Conservation (phyloP, 768 basidiomycete genomes). For the Mycena metata region DNA sequence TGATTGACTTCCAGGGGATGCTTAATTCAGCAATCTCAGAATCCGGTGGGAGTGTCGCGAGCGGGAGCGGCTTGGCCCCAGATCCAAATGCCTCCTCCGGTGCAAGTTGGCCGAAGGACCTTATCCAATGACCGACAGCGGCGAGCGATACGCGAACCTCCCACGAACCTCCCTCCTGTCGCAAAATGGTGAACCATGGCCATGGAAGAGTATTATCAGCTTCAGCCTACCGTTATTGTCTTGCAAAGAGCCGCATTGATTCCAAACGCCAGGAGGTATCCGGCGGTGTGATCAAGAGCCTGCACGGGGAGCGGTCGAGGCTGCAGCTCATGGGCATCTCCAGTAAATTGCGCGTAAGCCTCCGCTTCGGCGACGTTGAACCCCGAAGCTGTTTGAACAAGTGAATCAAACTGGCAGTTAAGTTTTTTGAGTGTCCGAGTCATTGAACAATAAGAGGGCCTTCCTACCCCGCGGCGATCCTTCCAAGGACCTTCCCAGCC, state of each 20-base stretch:
- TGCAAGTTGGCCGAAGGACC: constrained; percentile 62
- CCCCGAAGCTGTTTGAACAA: constrained; percentile 73
- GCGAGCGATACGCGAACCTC: constrained; percentile 72
- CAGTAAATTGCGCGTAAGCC: constrained; percentile 54
- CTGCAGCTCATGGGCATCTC: constrained; percentile 12
- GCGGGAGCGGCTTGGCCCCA: constrained; percentile 55
- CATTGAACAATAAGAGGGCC: neutral
- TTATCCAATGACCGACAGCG: constrained; percentile 68
- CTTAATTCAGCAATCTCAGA: constrained; percentile 55
- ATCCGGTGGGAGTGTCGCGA: constrained; percentile 47
- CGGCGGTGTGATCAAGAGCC: constrained; percentile 71
- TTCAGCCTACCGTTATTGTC: constrained; percentile 59
- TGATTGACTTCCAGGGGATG: constrained; percentile 44
- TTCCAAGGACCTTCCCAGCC: constrained; percentile 72
- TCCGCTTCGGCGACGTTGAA: constrained; percentile 71
- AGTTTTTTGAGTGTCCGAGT: constrained; percentile 9
- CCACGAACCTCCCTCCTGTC: constrained; percentile 72
- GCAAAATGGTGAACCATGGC: neutral
- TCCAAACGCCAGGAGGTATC: constrained; percentile 71
- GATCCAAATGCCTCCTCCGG: constrained; percentile 57
- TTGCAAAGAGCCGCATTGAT: constrained; percentile 68
- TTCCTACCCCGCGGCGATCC: constrained; percentile 62
- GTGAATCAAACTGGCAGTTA: constrained; percentile 68
- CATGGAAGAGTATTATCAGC: neutral
- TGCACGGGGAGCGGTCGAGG: constrained; percentile 66